These are phyloP conservation scores for Phytophthora cajani DNA, from an alignment of 352 stramenopile species.

Conservation along the genomic window DNA sequence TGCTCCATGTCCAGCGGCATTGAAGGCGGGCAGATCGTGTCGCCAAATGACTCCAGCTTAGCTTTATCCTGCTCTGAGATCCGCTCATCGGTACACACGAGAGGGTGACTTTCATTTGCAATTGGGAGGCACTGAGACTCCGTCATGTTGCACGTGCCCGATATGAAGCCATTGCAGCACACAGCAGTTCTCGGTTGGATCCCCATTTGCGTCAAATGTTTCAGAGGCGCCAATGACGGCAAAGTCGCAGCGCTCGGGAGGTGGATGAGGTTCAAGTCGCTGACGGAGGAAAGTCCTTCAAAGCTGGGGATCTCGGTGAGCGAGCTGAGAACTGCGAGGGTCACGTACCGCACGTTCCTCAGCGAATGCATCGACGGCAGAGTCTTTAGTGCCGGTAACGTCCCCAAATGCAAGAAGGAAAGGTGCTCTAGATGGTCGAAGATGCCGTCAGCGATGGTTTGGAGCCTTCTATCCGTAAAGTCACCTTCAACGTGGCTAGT, in stretches of 20 bases:
- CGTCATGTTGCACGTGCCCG: slow-evolving; percentile 1
- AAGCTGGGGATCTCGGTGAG: not conserved
- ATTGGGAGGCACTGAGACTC: not conserved
- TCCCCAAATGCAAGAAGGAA: slow-evolving; percentile 1
- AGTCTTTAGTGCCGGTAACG: not conserved
- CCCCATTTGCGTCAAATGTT: not conserved
- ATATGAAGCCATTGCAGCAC: slow-evolving; percentile 2
- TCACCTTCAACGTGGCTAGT: not conserved
- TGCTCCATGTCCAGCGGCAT: not conserved
- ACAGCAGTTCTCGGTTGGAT: not conserved
- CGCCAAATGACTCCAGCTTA: not conserved
- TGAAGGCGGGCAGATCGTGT: not conserved
- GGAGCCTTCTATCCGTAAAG: not conserved
- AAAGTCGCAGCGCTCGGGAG: not conserved
- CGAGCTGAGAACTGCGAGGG: not conserved
- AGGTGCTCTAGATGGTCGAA: not conserved
- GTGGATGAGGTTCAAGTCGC: not conserved
- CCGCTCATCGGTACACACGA: not conserved
- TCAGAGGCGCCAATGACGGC: not conserved
- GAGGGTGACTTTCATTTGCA: not conserved
- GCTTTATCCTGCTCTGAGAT: not conserved
- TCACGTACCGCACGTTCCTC: not conserved
- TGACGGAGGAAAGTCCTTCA: not conserved
- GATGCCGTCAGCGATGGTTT: not conserved
- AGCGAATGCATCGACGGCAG: not conserved